Evolutionary conservation across 805 yeast species (phyloP), one percentile per base, ranked within the genome.

Genomic region (Cyberlindnera veronae): DNA sequence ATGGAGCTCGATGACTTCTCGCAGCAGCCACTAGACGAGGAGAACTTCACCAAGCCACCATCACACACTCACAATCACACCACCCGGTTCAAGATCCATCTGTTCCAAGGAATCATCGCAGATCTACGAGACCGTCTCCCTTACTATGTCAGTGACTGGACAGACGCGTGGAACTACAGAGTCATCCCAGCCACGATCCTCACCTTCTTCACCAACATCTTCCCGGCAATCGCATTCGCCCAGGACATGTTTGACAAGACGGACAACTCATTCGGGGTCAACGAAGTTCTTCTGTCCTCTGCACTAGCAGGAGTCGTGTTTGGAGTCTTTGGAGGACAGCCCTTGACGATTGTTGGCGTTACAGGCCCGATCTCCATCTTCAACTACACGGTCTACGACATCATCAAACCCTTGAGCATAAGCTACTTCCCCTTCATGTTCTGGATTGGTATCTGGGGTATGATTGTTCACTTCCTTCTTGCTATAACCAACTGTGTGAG

Each of bases 171-270:
- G 62, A 81, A 86, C 57, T 93, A 93, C 59, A 64, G 99, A 54
- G 95, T 90, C 12, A 68, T 91, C 2, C 99, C 99, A 0, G 70
- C 95, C 0, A 80, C 88, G 1, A 64, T 84, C 2, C 88, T 76
- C 58, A 84, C 93, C 12, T 91, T 84, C 61, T 89, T 93, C 69
- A 89, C 95, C 31, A 91, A 93, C 59, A 58, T 91, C 32, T 68
- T 91, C 28, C 98, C 98, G 2, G 97, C 97, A 0, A 73, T 91
- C 30, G 96, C 98, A 0, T 91, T 91, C 69, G 95, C 97, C 0
- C 96, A 88, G 57, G 98, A 91, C 58, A 84, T 91, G 96, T 90
- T 89, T 61, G 96, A 90, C 60, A 81, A 87, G 46, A 91, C 99
- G 0, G 65, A 84, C 35, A 79, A 84, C 49, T 73, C 90, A 11